phyloP scores from a whole-genome alignment of 306 rosid species.

The Adenanthera pavonina region DNA sequence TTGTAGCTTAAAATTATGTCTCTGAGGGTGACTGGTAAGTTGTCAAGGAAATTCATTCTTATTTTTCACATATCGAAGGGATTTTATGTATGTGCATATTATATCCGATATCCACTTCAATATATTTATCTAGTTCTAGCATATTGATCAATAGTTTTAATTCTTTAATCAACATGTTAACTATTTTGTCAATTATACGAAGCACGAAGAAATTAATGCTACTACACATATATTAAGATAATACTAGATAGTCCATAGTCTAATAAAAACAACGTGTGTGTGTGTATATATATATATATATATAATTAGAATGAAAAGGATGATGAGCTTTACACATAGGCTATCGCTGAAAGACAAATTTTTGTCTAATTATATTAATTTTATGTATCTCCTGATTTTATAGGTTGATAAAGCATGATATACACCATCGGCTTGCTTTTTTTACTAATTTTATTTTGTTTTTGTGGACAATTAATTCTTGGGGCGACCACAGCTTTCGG shows the following conservation, averaged over 20 bases:
- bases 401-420: not conserved
- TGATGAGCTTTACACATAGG: no score
- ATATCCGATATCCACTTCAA: no score
- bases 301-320: not conserved
- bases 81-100: no score
- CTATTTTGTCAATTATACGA: not conserved
- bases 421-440: not conserved
- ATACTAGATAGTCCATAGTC: not conserved
- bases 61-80: no score
- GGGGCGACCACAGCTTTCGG: constrained; percentile 14
- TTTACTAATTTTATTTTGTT: not conserved
- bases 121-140: not conserved
- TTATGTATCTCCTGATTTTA: not conserved
- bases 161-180: not conserved
- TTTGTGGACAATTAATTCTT: not conserved
- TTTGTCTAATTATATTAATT: not conserved
- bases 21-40: no score
- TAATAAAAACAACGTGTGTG: not conserved
- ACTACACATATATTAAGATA: not conserved
- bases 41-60: no score
- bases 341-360: not conserved
- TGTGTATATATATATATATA: not conserved
- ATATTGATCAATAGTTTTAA: not conserved
- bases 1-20: no score
- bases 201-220: not conserved